Conservation (phyloP, 768 basidiomycete species). For the Tephrocybe sp. region DNA sequence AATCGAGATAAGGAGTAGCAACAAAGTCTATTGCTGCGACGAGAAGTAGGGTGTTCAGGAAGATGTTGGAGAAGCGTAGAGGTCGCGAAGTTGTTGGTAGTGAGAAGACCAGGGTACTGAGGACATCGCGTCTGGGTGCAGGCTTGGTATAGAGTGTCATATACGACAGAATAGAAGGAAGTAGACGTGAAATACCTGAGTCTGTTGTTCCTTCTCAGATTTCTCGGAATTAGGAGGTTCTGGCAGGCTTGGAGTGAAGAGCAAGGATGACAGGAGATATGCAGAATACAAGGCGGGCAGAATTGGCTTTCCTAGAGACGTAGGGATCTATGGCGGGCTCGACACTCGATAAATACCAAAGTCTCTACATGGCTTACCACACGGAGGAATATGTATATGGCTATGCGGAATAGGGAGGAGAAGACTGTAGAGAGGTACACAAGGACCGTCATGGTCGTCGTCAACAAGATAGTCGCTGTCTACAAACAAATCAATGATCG, state of each 20-base stretch:
- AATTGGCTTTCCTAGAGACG: conserved; percentile 29
- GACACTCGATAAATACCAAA: not conserved
- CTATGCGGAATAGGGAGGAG: conserved; percentile 39
- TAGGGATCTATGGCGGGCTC: conserved; percentile 34
- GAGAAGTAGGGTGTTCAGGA: conserved; percentile 33
- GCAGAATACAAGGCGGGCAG: conserved; percentile 29
- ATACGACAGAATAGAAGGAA: not conserved
- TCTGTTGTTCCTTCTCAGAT: conserved; percentile 9
- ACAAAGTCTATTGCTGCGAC: conserved; percentile 47
- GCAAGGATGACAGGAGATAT: conserved; percentile 23
- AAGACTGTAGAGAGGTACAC: conserved; percentile 24
- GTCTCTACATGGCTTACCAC: conserved; percentile 38
- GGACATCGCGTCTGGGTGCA: conserved; percentile 1
- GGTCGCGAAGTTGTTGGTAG: conserved; percentile 32
- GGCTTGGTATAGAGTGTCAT: conserved; percentile 8
- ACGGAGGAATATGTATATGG: conserved; percentile 47
- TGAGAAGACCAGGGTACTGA: conserved; percentile 25
- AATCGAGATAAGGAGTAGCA: conserved; percentile 51
- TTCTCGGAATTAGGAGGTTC: not conserved
- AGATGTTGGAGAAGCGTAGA: conserved; percentile 27
- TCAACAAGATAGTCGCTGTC: not conserved
- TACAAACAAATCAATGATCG: not conserved
- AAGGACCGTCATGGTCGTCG: conserved; percentile 16
- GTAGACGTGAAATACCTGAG: not conserved
- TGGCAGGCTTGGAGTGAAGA: conserved; percentile 9